Conservation (phyloP, 192 early-diverging fungal genomes). For the Kickxella alabastrina region DNA sequence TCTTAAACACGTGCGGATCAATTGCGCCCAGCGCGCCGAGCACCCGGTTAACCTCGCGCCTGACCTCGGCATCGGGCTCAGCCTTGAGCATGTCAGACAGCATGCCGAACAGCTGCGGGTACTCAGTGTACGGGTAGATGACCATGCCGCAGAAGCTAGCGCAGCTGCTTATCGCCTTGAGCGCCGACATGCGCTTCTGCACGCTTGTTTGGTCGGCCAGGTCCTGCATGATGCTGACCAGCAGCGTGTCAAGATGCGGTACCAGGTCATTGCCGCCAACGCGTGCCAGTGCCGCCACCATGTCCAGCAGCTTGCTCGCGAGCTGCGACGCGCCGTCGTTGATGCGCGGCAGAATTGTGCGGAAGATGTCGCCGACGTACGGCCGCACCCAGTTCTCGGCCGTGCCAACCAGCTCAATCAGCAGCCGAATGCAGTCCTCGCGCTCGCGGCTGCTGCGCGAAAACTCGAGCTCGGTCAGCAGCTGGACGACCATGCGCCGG, state of each 20-base stretch:
- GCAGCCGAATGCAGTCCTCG: slow-evolving; percentile 54
- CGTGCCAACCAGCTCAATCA: slow-evolving; percentile 71
- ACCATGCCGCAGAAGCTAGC: slow-evolving; percentile 83
- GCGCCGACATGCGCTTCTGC: slow-evolving; percentile 81
- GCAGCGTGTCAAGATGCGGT: slow-evolving; percentile 73
- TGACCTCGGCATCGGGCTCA: slow-evolving; percentile 70
- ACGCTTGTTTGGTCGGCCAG: slow-evolving; percentile 82
- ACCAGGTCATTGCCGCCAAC: slow-evolving; percentile 80
- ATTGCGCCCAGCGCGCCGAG: slow-evolving; percentile 93
- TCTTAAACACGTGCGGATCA: slow-evolving; percentile 76
- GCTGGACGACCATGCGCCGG: slow-evolving; percentile 77
- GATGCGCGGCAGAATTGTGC: slow-evolving; percentile 78
- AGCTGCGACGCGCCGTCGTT: slow-evolving; percentile 74
- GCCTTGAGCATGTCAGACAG: slow-evolving; percentile 79
- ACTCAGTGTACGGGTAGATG: slow-evolving; percentile 83
- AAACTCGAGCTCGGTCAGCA: slow-evolving; percentile 90
- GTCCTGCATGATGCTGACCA: slow-evolving; percentile 84
- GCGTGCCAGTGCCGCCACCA: slow-evolving; percentile 70
- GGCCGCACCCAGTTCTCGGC: slow-evolving; percentile 82
- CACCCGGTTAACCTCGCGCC: slow-evolving; percentile 80
- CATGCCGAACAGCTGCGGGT: slow-evolving; percentile 76
- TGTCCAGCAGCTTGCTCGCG: slow-evolving; percentile 38
- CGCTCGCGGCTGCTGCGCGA: slow-evolving; percentile 56
- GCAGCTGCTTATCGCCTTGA: slow-evolving; percentile 81
- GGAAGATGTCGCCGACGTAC: slow-evolving; percentile 84